Conservation (phyloP, 2,329 filamentous ascomycete genomes). For the Corinectria fuckeliana region DNA sequence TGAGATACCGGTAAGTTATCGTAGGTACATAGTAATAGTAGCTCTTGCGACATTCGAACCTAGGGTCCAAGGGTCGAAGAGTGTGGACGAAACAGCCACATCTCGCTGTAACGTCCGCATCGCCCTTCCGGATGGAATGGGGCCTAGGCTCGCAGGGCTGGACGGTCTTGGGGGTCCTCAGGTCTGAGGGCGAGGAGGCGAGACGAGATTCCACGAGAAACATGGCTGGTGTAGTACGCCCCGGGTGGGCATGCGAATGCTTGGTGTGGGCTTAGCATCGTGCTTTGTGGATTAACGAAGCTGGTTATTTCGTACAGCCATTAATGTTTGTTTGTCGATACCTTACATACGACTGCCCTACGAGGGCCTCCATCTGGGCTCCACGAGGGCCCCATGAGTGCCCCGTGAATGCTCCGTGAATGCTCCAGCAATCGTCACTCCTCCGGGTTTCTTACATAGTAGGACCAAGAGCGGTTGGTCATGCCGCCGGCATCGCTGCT, state of each 20-base stretch:
- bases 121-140: too few relatives aligned
- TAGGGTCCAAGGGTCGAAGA: neutral
- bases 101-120: too few relatives aligned
- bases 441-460: neutral
- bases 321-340: neutral
- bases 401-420: neutral
- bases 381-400: neutral
- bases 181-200: neutral
- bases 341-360: neutral
- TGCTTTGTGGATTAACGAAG: slow-evolving; percentile 2
- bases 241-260: slow-evolving; percentile 6
- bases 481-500: slow-evolving; percentile 11
- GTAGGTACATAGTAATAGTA: neutral
- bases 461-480: neutral
- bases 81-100: slow-evolving; percentile 7
- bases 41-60: neutral
- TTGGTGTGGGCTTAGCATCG: slow-evolving; percentile 6
- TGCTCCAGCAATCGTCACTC: neutral
- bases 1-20: too few relatives aligned
- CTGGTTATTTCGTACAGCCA: neutral
- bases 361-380: neutral
- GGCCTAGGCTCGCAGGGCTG: neutral
- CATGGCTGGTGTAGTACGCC: slow-evolving; percentile 4
- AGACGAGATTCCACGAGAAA: neutral
- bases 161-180: neutral